Evolutionary conservation across 2,329 filamentous ascomycete genomes (phyloP), one percentile per base, ranked within the genome.

Genomic region (Fusarium verticillioides): DNA sequence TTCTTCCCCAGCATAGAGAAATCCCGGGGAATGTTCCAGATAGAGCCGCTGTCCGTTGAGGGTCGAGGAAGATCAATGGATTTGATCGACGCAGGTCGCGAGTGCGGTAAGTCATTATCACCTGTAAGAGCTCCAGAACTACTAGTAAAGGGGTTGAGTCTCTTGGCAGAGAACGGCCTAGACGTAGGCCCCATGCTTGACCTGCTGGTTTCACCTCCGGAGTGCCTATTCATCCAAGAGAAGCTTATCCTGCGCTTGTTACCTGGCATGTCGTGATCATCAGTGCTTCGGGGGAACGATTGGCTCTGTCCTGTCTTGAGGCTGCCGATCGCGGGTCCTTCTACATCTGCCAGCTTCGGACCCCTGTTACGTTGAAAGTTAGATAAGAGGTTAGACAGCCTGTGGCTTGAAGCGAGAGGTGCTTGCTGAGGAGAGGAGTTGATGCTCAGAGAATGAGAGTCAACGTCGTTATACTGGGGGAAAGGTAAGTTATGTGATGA

Each of bases 11-110:
- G 77, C 4, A 83, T 83, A 7, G 82, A 81, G 19, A 81, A 80
- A 19, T 85, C 83, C n/a, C 82, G 83, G 0, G 85, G 85, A 3
- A 87, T 87, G 80, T 91, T 92, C 82, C 93, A 94, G 69, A 95
- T 93, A 30, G 92, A 93, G 53, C 91, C 89, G 70, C 91, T 94
- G 70, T 96, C 94, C 3, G 92, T 93, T 2, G 93, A 95, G 10
- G 94, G 94, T 53, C 94, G 88, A 4, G 93, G 92, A 59, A 95
- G 85, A 66, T 94, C 92, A 9, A 87, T 87, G 1, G 92, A 93
- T 19, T 90, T 89, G 66, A 92, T 92, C 5, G 92, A 93, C 3
- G 89, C 85, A 18, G 93, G 92, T 23, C 93, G 86, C 3, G 93
- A 91, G 79, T 87, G 87, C 79, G 86, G 85, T 7, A 86, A 84